phyloP scores from a whole-genome alignment of 495 filamentous ascomycete genomes.

The Aspergillus nanangensis region DNA sequence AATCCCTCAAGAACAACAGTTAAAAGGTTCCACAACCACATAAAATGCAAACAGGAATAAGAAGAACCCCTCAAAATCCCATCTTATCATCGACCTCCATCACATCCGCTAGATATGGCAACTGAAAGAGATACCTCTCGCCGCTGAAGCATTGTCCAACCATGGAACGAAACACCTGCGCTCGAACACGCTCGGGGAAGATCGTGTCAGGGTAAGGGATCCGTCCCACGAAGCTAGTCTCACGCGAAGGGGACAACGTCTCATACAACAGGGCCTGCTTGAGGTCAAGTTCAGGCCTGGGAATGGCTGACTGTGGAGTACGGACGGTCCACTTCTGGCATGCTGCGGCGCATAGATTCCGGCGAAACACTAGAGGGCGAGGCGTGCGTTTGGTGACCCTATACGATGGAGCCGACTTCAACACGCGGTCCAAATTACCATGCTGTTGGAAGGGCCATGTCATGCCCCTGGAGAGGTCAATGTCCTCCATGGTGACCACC shows the following conservation, averaged over 20 bases:
- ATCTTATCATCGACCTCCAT: no score
- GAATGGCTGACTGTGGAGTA: no score
- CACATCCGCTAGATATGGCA: no score
- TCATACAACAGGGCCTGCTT: not conserved
- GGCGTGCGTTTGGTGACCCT: not conserved
- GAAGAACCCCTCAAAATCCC: no score
- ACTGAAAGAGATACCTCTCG: no score
- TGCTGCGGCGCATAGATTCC: no score
- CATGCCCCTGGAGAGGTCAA: slow-evolving; percentile 8
- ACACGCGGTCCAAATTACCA: not conserved
- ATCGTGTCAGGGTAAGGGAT: not conserved
- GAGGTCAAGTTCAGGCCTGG: not conserved
- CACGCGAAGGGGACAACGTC: not conserved
- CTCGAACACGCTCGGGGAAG: not conserved
- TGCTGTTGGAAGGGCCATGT: not conserved
- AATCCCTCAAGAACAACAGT: no score
- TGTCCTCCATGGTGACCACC: not conserved
- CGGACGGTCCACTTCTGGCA: no score
- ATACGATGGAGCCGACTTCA: not conserved
- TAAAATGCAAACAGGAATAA: no score
- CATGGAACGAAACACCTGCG: not conserved
- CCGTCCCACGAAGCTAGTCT: no score
- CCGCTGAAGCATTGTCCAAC: not conserved
- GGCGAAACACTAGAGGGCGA: no score
- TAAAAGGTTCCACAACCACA: no score